Evolutionary conservation across 2,329 filamentous ascomycete genomes (phyloP).

Genomic region (Oidium heveae): DNA sequence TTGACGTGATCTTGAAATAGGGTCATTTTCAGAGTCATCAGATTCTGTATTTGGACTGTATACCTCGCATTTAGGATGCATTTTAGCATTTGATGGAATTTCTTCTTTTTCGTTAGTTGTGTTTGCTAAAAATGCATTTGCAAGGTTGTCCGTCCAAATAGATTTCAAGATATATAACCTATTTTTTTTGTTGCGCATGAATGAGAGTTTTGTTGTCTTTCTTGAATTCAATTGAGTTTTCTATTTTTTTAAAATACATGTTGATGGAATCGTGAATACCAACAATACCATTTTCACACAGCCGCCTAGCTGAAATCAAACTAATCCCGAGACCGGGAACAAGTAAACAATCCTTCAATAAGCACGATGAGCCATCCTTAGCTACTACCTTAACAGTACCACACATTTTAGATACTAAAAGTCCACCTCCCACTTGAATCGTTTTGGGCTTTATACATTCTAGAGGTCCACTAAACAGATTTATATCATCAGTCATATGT

Average conservation of each 20-base stretch:
- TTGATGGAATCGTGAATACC: background rate
- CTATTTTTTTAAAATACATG: background rate
- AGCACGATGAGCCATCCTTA: background rate
- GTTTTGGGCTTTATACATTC: background rate
- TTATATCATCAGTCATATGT: too few species aligned
- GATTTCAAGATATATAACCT: background rate
- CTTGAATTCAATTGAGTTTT: background rate
- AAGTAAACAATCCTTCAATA: background rate
- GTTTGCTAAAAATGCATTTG: background rate
- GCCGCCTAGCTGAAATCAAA: background rate
- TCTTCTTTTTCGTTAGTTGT: too few species aligned
- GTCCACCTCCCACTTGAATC: background rate
- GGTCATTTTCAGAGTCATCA: too few species aligned
- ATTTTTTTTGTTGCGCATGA: background rate
- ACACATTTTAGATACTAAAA: too few species aligned
- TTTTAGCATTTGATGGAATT: too few species aligned
- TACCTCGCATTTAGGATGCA: too few species aligned
- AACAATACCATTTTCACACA: background rate
- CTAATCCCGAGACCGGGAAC: background rate
- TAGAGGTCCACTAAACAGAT: background rate
- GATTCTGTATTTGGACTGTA: too few species aligned
- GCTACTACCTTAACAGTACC: background rate
- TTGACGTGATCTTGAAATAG: too few species aligned
- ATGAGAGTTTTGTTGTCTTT: background rate
- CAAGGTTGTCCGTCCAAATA: background rate